Percentiles rank a stretch among this genome's conserved stretches.
Conservation (phyloP, 352 stramenopile genomes). For the Globisporangium radiosum region DNA sequence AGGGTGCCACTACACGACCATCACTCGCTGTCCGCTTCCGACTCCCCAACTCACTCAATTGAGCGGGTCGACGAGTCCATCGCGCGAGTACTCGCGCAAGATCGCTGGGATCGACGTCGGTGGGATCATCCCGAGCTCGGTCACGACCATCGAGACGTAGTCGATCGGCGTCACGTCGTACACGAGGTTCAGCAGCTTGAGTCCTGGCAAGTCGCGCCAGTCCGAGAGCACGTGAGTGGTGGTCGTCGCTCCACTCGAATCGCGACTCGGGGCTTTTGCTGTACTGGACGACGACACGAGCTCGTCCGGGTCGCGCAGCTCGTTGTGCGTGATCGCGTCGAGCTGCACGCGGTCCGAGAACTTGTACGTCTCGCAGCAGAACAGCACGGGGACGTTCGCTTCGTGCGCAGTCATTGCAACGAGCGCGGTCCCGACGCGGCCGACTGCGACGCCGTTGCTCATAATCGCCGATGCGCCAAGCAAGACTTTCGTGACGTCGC, state of each 20-base stretch:
- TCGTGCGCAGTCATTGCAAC: conserved; percentile 90
- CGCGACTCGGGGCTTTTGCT: conserved; percentile 36
- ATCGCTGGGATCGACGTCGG: conserved; percentile 96
- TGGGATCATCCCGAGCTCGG: conserved; percentile 97
- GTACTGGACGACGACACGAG: conserved; percentile 58
- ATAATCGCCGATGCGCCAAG: conserved; percentile 93
- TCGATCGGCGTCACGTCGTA: conserved; percentile 96
- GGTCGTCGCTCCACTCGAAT: conserved; percentile 4
- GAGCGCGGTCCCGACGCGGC: conserved; percentile 87
- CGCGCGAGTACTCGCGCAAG: conserved; percentile 89
- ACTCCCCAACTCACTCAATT: conserved; percentile 6
- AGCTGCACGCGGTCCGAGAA: conserved; percentile 94
- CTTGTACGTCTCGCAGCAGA: conserved; percentile 99
- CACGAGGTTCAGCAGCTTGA: conserved; percentile 84
- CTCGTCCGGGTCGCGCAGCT: conserved; percentile 93
- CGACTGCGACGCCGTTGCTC: conserved; percentile 92
- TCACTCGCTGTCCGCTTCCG: background rate
- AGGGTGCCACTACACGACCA: no score
- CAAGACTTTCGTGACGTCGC: conserved; percentile 95
- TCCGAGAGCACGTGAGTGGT: conserved; percentile 68
- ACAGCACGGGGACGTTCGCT: conserved; percentile 93
- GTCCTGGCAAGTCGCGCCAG: conserved; percentile 65
- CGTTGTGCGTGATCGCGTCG: conserved; percentile 97
- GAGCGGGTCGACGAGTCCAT: conserved; percentile 43
- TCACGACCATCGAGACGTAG: conserved; percentile 96